Evolutionary conservation across 805 yeast species (phyloP).

Genomic region (Suhomyces prunicola): DNA sequence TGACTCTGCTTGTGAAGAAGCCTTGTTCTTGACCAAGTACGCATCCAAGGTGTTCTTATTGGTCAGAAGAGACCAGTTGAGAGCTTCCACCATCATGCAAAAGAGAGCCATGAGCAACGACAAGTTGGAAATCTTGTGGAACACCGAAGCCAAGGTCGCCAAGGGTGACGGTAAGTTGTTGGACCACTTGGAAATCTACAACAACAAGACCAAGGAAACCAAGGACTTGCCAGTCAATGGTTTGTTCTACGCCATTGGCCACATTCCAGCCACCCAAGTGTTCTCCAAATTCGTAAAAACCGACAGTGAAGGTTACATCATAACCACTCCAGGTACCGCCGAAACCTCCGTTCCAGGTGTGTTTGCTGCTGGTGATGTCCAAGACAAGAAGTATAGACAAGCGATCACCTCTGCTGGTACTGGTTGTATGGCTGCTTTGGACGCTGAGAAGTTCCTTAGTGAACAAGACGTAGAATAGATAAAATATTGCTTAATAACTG

Average conservation of each 20-base stretch:
- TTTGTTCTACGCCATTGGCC: slow-evolving; percentile 97
- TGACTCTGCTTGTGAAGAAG: slow-evolving; percentile 99
- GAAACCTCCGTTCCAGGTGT: slow-evolving; percentile 85
- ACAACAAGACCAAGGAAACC: slow-evolving; percentile 68
- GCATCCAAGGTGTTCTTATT: slow-evolving; percentile 93
- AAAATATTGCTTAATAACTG: not conserved
- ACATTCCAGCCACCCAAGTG: slow-evolving; percentile 87
- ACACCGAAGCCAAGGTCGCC: slow-evolving; percentile 83
- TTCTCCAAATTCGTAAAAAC: slow-evolving; percentile 75
- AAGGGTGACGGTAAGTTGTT: slow-evolving; percentile 91
- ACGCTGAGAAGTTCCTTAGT: slow-evolving; percentile 79
- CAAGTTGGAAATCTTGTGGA: slow-evolving; percentile 86
- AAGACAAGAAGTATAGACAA: slow-evolving; percentile 95
- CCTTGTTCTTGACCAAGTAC: slow-evolving; percentile 92
- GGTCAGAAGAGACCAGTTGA: slow-evolving; percentile 89
- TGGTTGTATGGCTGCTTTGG: slow-evolving; percentile 99
- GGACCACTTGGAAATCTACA: slow-evolving; percentile 58
- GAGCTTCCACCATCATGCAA: slow-evolving; percentile 97
- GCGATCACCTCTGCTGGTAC: slow-evolving; percentile 99
- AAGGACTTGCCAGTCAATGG: slow-evolving; percentile 79
- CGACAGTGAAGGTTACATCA: slow-evolving; percentile 85
- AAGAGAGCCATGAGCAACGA: slow-evolving; percentile 82
- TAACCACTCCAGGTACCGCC: slow-evolving; percentile 87
- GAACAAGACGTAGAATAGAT: slow-evolving; percentile 36
- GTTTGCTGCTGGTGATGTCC: slow-evolving; percentile 99